These are phyloP conservation scores for Solanum habrochaites DNA, from an alignment of 257 asterid genomes.

Conservation along the genomic window DNA sequence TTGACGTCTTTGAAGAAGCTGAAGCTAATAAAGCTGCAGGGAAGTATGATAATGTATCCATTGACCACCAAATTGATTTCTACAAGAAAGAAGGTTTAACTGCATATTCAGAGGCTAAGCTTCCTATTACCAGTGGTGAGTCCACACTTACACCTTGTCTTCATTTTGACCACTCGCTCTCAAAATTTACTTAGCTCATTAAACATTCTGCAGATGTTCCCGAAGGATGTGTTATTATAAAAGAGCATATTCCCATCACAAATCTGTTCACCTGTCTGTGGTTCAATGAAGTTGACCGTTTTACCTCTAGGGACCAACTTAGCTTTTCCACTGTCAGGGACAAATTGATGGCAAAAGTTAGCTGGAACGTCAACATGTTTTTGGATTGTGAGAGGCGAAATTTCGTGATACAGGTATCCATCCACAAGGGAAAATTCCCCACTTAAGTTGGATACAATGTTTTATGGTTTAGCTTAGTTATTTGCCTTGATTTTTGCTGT, in stretches of 20 bases:
- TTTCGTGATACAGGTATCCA: constrained; percentile 74
- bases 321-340: constrained; percentile 96
- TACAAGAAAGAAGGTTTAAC: constrained; percentile 84
- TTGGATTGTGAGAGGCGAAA: constrained; percentile 90
- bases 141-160: not conserved
- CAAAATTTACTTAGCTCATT: not conserved
- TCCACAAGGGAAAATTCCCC: not conserved
- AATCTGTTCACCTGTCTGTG: constrained; percentile 90
- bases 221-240: constrained; percentile 85
- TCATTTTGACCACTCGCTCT: not conserved
- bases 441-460: not conserved
- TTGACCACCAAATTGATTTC: constrained; percentile 71
- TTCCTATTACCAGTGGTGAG: constrained; percentile 93
- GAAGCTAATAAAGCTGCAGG: constrained; percentile 93
- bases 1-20: constrained; percentile 91
- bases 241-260: constrained; percentile 83
- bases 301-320: constrained; percentile 92
- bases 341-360: constrained; percentile 48
- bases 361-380: constrained; percentile 79
- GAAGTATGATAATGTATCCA: constrained; percentile 65
- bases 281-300: constrained; percentile 97
- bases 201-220: constrained; percentile 83
- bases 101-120: constrained; percentile 67
- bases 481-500: not conserved
- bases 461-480: not conserved